A percentile compares a stretch with the other conserved stretches of the same genome.
These are phyloP conservation scores for Lecanicillium sp. DNA, from an alignment of 2,329 filamentous ascomycete species.

Conservation along the genomic window DNA sequence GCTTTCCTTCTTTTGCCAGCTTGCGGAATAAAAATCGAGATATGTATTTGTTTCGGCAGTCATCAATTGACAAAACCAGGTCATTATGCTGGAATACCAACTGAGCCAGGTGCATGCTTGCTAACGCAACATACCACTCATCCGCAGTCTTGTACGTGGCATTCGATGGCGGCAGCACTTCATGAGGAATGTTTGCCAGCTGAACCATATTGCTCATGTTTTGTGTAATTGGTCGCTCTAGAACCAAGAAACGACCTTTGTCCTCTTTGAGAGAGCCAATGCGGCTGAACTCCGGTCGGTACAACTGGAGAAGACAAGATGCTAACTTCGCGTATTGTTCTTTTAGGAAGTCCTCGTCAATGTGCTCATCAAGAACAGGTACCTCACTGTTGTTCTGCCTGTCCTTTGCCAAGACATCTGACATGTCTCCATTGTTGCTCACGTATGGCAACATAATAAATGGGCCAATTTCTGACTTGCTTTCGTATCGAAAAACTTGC, in stretches of 20 bases:
- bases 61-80: slow-evolving; percentile 20
- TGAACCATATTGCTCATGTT: slow-evolving; percentile 33
- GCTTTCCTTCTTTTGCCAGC: slow-evolving; percentile 14
- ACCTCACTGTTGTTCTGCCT: no score
- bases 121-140: slow-evolving; percentile 27
- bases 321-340: no score
- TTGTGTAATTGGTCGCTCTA: slow-evolving; percentile 27
- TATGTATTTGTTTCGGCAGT: slow-evolving; percentile 27
- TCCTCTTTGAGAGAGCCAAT: slow-evolving; percentile 30
- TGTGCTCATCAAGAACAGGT: no score
- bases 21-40: slow-evolving; percentile 23
- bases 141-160: slow-evolving; percentile 19
- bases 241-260: slow-evolving; percentile 16
- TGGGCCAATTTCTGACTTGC: no score
- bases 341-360: no score
- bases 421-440: no score
- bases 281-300: slow-evolving; percentile 21
- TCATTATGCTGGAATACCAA: slow-evolving; percentile 29
- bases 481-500: slow-evolving; percentile 7
- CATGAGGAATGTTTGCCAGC: slow-evolving; percentile 16
- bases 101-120: slow-evolving; percentile 28
- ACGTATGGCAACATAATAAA: no score
- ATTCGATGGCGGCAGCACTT: slow-evolving; percentile 13
- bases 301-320: slow-evolving; percentile 30
- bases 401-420: no score